These are phyloP conservation scores for Bonia amplexicaulis DNA, from an alignment of 176 grass and related monocot species.

Conservation along the genomic window DNA sequence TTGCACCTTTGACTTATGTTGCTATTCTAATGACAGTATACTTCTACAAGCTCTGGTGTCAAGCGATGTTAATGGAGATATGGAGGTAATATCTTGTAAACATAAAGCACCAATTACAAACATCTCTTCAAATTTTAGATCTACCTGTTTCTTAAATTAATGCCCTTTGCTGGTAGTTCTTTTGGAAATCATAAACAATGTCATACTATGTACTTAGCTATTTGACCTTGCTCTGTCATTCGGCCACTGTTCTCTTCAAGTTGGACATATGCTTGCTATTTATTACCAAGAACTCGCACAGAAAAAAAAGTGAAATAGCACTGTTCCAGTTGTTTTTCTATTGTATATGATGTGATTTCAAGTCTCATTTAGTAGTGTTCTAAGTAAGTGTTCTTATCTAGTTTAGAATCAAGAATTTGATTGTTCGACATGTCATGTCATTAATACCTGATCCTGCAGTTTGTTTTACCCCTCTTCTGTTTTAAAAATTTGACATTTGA, in stretches of 20 bases:
- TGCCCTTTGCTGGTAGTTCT: not conserved
- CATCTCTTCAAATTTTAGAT: constrained; percentile 4
- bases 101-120: not conserved
- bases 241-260: not conserved
- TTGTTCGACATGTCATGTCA: not conserved
- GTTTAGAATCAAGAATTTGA: not conserved
- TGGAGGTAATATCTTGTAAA: constrained; percentile 59
- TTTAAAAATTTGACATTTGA: constrained; percentile 14
- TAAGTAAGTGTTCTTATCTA: constrained; percentile 7
- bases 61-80: constrained; percentile 72
- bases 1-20: constrained; percentile 24
- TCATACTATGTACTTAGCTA: not conserved
- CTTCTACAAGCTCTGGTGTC: constrained; percentile 84
- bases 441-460: not conserved
- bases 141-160: not conserved
- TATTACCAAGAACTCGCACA: not conserved
- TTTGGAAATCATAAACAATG: not conserved
- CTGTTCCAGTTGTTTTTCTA: constrained; percentile 21
- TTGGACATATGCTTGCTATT: constrained; percentile 2
- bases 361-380: not conserved
- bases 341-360: not conserved
- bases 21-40: constrained; percentile 58
- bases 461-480: not conserved
- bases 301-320: not conserved
- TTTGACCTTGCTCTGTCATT: not conserved